These are phyloP conservation scores for Neostapfia colusana DNA, from an alignment of 176 grass and related monocot species.

Conservation along the genomic window DNA sequence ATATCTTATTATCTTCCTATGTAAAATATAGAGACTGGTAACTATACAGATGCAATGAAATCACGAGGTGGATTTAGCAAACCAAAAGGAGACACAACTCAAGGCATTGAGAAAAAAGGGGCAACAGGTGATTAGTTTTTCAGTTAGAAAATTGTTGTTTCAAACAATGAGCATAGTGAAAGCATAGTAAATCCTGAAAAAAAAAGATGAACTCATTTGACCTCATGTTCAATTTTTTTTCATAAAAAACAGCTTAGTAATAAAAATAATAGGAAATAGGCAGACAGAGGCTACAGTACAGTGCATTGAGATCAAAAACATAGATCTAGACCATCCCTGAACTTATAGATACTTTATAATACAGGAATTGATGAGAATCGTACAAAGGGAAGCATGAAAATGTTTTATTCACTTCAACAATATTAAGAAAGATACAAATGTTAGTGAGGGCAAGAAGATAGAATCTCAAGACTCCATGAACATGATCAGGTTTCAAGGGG, in stretches of 20 bases:
- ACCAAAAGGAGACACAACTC: not conserved
- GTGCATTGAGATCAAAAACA: not conserved
- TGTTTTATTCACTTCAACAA: slow-evolving; percentile 46
- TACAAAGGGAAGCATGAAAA: slow-evolving; percentile 24
- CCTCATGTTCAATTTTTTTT: not conserved
- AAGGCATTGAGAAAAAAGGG: not conserved
- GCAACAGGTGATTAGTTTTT: not conserved
- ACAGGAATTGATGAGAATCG: not conserved
- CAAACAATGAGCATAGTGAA: not conserved
- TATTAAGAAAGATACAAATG: slow-evolving; percentile 38
- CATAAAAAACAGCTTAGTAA: not conserved
- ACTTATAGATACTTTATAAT: slow-evolving; percentile 15
- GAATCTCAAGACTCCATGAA: slow-evolving; percentile 32
- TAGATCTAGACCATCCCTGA: not conserved
- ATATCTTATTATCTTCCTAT: not conserved
- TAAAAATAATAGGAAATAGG: not conserved
- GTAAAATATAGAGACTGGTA: not conserved
- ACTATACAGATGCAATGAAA: not conserved
- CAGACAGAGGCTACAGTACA: not conserved
- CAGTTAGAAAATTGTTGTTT: not conserved
- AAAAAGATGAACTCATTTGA: not conserved
- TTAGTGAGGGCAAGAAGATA: slow-evolving; percentile 23
- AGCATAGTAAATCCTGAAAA: not conserved
- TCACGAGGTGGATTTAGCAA: not conserved
- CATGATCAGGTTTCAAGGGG: slow-evolving; percentile 22